Evolutionary conservation across 495 filamentous ascomycete species (phyloP).

Genomic region (Beverwykella pulmonaria): DNA sequence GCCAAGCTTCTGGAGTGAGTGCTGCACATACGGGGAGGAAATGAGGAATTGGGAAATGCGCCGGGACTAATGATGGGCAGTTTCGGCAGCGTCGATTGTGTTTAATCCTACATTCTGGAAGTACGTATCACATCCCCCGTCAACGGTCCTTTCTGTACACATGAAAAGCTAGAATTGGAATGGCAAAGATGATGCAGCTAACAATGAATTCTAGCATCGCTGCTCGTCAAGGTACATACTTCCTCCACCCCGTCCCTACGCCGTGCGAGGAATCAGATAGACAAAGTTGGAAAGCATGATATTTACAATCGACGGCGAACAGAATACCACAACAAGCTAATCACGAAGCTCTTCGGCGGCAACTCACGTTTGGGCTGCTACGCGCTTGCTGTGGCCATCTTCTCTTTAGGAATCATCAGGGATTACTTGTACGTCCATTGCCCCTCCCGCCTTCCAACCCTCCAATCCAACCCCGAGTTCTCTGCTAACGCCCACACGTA

Average conservation of each 20-base stretch:
- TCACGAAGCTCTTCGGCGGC: constrained; percentile 84
- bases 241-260: not conserved
- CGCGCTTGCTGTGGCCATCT: constrained; percentile 82
- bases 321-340: constrained; percentile 90
- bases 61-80: constrained; percentile 45
- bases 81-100: constrained; percentile 66
- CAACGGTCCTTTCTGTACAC: too few relatives aligned
- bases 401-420: constrained; percentile 84
- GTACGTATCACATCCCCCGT: constrained; percentile 56
- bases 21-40: not conserved
- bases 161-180: too few relatives aligned
- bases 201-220: constrained; percentile 56
- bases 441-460: constrained; percentile 47
- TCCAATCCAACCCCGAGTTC: constrained; percentile 22
- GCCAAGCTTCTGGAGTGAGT: constrained; percentile 62
- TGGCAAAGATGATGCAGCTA: too few relatives aligned
- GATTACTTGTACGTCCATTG: constrained; percentile 68
- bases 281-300: not conserved
- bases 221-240: constrained; percentile 63
- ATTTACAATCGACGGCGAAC: not conserved
- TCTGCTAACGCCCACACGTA: constrained; percentile 22
- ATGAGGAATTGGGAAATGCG: not conserved
- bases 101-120: constrained; percentile 85
- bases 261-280: not conserved
- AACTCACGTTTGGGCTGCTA: constrained; percentile 85